Evolutionary conservation across 2,329 filamentous ascomycete genomes (phyloP), one percentile per base, ranked within the genome.

Genomic region (Fusarium verticillioides): DNA sequence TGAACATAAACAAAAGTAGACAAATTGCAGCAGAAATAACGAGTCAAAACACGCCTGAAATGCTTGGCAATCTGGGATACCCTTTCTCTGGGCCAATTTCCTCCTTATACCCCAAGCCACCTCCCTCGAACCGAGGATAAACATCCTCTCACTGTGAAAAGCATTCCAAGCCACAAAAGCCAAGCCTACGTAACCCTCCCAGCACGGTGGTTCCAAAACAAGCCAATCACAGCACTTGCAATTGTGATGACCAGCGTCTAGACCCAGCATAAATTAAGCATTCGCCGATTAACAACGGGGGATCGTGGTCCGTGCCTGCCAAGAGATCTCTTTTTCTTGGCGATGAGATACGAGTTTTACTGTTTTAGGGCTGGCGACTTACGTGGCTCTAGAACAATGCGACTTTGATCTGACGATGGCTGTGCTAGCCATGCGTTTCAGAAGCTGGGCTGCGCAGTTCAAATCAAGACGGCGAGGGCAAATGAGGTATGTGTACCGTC

Each of bases 161-260:
- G 11, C 43, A 42, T 61, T 28, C 18, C 56, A 63, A 63, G 60
- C 56, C 56, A 61, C 59, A 37, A 58, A 61, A 15, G 9, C 23
- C 23, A 21, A 23, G 43, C 36, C 28, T 28, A 61, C 43, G 36
- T 19, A 61, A 30, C 16, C n/a, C 30, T 50, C 30, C 18, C 12
- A 26, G 32, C 7, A 11, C 4, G n/a, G 4, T 4, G 16, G 47
- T 16, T 18, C 3, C 7, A 0, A 10, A 3, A 0, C 6, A 2
- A n/a, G 16, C 53, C 53, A 63, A 50, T 63, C 56, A 42, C 0
- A 15, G 26, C 19, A 9, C 12, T 7, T 1, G 1, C 1, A 15
- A 23, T 7, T 49, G 2, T 7, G 28, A 43, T 49, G 56, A 61
- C 36, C 23, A n/a, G 28, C 7, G 9, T 61, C 56, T 44, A 63